These are phyloP conservation scores for Auxenochlorella protothecoides DNA, from an alignment of 139 green algal species.

Conservation along the genomic window DNA sequence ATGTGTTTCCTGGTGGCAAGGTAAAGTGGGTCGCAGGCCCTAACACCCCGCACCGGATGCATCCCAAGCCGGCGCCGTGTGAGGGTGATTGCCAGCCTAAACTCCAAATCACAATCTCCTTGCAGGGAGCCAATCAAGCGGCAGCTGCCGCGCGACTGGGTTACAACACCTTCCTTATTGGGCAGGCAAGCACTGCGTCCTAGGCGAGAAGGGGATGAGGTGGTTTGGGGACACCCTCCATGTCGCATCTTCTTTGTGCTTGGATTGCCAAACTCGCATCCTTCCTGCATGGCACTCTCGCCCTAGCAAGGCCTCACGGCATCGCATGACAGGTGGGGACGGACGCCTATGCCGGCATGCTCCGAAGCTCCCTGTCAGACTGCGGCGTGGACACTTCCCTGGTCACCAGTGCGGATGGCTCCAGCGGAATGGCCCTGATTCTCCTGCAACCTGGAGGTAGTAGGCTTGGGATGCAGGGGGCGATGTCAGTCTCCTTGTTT, in stretches of 20 bases:
- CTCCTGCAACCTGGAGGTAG: constrained; percentile 51
- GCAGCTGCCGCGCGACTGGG: constrained; percentile 64
- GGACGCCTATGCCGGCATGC: constrained; percentile 57
- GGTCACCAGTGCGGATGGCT: constrained; percentile 39
- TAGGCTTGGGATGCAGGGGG: no score
- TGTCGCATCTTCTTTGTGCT: not conserved
- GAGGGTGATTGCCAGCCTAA: no score
- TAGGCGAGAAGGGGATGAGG: no score
- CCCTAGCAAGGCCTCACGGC: not conserved
- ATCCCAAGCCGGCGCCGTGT: not conserved
- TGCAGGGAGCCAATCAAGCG: constrained; percentile 81
- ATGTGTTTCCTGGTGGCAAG: constrained; percentile 69
- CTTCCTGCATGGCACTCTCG: not conserved
- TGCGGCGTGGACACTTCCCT: constrained; percentile 43
- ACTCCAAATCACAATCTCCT: not conserved
- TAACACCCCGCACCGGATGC: not conserved
- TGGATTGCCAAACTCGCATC: not conserved
- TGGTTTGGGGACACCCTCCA: no score
- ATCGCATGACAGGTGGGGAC: constrained; percentile 37
- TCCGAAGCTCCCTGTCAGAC: constrained; percentile 34
- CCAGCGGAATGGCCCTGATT: constrained; percentile 68
- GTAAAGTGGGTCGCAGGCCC: constrained; percentile 7
- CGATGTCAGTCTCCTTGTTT: no score
- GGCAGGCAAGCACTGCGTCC: constrained; percentile 29
- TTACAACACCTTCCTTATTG: constrained; percentile 64